phyloP scores from a whole-genome alignment of 1,284 basidiomycete species.

The Cryptococcus amylolentus region DNA sequence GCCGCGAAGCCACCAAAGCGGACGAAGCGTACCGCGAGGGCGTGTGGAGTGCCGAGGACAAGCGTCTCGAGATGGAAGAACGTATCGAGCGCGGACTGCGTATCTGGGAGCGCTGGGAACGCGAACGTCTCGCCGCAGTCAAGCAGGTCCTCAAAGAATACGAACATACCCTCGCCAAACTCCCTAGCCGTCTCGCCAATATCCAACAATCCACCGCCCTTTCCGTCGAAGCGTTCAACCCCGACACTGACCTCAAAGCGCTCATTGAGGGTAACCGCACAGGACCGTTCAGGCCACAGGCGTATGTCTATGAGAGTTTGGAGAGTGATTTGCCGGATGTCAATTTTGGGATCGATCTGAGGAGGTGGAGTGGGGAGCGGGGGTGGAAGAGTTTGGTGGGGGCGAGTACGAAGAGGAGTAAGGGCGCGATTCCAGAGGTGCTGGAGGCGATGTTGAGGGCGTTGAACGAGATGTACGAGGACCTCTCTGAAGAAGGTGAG shows the following conservation, averaged over 20 bases:
- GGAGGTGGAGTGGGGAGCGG: conserved; percentile 72
- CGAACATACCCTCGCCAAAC: conserved; percentile 67
- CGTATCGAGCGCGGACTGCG: conserved; percentile 76
- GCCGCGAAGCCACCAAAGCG: conserved; percentile 72
- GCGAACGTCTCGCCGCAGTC: conserved; percentile 72
- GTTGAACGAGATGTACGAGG: conserved; percentile 63
- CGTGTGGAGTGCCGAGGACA: conserved; percentile 61
- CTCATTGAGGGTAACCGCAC: conserved; percentile 86
- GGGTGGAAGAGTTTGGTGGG: conserved; percentile 51
- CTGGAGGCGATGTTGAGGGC: conserved; percentile 65
- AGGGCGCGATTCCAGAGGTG: conserved; percentile 66
- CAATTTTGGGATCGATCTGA: conserved; percentile 81
- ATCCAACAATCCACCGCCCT: conserved; percentile 67
- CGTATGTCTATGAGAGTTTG: conserved; percentile 78
- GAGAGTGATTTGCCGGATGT: conserved; percentile 75
- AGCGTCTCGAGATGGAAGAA: conserved; percentile 76
- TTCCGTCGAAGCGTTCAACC: conserved; percentile 74
- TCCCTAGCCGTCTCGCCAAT: conserved; percentile 63
- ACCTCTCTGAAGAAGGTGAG: conserved; percentile 65
- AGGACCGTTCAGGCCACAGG: conserved; percentile 75
- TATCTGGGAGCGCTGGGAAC: conserved; percentile 75
- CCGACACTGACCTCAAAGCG: conserved; percentile 64
- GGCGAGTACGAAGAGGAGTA: conserved; percentile 51
- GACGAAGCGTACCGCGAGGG: conserved; percentile 66
- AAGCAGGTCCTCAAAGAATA: conserved; percentile 82